Evolutionary conservation across 768 basidiomycete species (phyloP).

Genomic region (Leccinum barrowsii): DNA sequence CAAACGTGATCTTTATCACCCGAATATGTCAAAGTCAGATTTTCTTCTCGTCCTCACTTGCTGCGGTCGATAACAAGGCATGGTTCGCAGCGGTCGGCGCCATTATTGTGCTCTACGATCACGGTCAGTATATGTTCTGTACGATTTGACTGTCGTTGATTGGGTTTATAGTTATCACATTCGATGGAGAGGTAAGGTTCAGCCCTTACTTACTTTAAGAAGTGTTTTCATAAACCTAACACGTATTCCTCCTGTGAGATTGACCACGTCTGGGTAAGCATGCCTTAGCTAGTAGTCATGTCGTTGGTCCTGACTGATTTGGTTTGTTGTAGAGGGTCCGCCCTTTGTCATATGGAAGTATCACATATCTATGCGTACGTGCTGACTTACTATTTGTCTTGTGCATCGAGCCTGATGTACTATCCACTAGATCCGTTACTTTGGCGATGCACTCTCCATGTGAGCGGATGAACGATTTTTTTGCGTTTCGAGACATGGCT

Average conservation of each 20-base stretch:
- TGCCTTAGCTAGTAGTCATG: not conserved
- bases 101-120: conserved; percentile 19
- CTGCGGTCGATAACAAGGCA: not conserved
- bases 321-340: not conserved
- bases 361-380: conserved; percentile 8
- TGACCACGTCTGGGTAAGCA: conserved; percentile 20
- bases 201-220: not conserved
- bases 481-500: not conserved
- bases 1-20: conserved; percentile 1
- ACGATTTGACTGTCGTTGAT: not conserved
- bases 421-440: conserved; percentile 20
- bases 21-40: conserved; percentile 14
- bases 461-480: not conserved
- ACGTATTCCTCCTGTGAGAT: conserved; percentile 3
- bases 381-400: not conserved
- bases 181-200: conserved; percentile 15
- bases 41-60: not conserved
- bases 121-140: conserved; percentile 3
- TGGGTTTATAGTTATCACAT: conserved; percentile 7
- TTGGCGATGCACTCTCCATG: conserved; percentile 19
- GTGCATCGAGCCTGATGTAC: not conserved
- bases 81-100: conserved; percentile 6
- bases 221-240: not conserved
- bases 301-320: not conserved
- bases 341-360: not conserved